Evolutionary conservation across 371 early-diverging fungal genomes (phyloP).

Genomic region (Mucor ambiguus): DNA sequence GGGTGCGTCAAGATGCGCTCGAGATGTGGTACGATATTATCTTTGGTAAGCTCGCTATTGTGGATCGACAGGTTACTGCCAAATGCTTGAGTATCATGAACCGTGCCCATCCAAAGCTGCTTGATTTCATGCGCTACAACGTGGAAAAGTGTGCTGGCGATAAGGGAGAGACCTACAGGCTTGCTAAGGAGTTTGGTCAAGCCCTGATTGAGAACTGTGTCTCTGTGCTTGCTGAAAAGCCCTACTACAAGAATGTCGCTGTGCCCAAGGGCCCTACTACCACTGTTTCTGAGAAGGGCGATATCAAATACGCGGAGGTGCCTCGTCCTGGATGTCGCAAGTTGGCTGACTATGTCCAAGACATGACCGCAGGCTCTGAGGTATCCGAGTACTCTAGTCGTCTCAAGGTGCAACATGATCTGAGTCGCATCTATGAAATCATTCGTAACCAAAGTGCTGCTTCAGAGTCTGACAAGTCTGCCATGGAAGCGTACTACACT

Average conservation of each 20-base stretch:
- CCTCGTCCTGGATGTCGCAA: constrained; percentile 69
- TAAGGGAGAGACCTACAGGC: constrained; percentile 81
- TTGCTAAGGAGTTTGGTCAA: constrained; percentile 81
- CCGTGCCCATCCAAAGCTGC: constrained; percentile 79
- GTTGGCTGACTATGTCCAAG: constrained; percentile 70
- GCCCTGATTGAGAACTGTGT: constrained; percentile 88
- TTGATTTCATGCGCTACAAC: constrained; percentile 88
- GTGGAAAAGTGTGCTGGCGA: constrained; percentile 73
- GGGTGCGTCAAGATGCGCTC: constrained; percentile 94
- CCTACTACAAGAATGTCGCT: constrained; percentile 85
- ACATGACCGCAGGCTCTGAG: constrained; percentile 72
- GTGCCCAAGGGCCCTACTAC: constrained; percentile 86
- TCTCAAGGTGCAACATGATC: constrained; percentile 77
- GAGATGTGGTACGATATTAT: constrained; percentile 90
- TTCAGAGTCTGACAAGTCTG: constrained; percentile 71
- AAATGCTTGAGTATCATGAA: constrained; percentile 92
- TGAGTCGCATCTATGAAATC: constrained; percentile 78
- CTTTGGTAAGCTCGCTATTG: constrained; percentile 86
- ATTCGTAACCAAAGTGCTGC: constrained; percentile 74
- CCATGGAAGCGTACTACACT: constrained; percentile 69
- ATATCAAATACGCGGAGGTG: constrained; percentile 83
- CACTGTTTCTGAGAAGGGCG: constrained; percentile 76
- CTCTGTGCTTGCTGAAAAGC: constrained; percentile 72
- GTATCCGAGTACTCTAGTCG: constrained; percentile 71
- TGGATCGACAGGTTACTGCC: constrained; percentile 93